phyloP scores from a whole-genome alignment of 78 protist species.

The Dictyostelium firmibasis region DNA sequence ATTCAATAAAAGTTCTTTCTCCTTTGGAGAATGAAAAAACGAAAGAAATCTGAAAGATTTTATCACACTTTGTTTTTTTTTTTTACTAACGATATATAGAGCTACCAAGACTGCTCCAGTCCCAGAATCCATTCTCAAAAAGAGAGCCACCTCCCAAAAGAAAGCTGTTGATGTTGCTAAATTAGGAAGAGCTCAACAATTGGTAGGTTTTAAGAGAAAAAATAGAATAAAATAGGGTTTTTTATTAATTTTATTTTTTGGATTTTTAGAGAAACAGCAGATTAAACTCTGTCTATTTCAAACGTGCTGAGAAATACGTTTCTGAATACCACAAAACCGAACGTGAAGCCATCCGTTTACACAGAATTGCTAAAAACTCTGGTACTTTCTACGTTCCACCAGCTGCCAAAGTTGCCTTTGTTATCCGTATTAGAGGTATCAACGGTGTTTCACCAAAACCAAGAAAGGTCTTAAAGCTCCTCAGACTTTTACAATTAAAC shows the following conservation, averaged over 20 bases:
- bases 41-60: not conserved
- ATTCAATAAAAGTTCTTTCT: too few relatives aligned
- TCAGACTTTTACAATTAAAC: constrained; percentile 99
- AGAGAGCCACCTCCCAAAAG: constrained; percentile 75
- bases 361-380: constrained; percentile 91
- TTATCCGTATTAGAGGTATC: constrained; percentile 99
- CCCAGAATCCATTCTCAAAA: constrained; percentile 79
- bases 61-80: constrained; percentile 26
- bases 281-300: constrained; percentile 75
- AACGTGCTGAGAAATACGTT: constrained; percentile 93
- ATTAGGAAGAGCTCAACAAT: constrained; percentile 2
- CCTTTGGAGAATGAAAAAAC: not conserved
- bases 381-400: constrained; percentile 96
- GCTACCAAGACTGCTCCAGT: constrained; percentile 70
- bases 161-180: constrained; percentile 49
- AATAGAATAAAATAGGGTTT: not conserved
- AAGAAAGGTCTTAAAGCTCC: constrained; percentile 97
- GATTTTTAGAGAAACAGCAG: constrained; percentile 23
- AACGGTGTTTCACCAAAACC: constrained; percentile 96
- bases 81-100: not conserved
- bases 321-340: constrained; percentile 92
- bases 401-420: constrained; percentile 99
- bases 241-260: not conserved
- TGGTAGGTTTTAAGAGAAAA: too few relatives aligned
- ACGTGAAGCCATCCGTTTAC: constrained; percentile 62